Percentiles rank a stretch among this genome's conserved stretches.
These are phyloP conservation scores for Penicillium dipodomyicola DNA, from an alignment of 495 filamentous ascomycete species.

Conservation along the genomic window DNA sequence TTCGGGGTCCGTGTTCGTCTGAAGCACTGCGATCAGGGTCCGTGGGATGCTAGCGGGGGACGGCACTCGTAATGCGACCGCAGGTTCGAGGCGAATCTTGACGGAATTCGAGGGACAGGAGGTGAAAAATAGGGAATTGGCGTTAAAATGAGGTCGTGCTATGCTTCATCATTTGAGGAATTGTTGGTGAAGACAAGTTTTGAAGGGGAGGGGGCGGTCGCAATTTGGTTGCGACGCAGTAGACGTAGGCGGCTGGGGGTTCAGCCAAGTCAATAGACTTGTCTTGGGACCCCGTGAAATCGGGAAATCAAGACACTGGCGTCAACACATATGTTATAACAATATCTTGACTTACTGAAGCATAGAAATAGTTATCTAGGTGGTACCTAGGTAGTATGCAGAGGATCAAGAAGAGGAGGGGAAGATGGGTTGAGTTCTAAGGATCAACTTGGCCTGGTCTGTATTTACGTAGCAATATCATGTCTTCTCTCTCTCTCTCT, in stretches of 20 bases:
- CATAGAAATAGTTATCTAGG: conserved; percentile 1
- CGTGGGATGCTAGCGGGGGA: conserved; percentile 34
- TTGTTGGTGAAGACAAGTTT: conserved; percentile 14
- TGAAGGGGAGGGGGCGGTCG: conserved; percentile 18
- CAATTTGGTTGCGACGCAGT: conserved; percentile 21
- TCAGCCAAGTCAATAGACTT: conserved; percentile 8
- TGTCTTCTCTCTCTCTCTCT: not conserved
- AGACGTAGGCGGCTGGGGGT: conserved; percentile 12
- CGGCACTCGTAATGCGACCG: conserved; percentile 32
- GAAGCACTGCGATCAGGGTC: conserved; percentile 36
- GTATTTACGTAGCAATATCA: not conserved
- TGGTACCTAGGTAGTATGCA: not conserved
- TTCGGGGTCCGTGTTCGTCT: conserved; percentile 26
- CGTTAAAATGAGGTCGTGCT: conserved; percentile 20
- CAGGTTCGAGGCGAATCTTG: conserved; percentile 17
- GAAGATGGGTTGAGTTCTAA: not conserved
- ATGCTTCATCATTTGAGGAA: conserved; percentile 33
- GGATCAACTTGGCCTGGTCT: not conserved
- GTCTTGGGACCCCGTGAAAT: conserved; percentile 4
- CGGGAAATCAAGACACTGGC: not conserved
- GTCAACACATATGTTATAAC: conserved; percentile 1
- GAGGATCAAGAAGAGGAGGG: conserved; percentile 8
- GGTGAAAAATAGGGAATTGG: conserved; percentile 22
- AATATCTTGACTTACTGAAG: not conserved
- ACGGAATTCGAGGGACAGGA: conserved; percentile 24